Percentiles rank a stretch among this genome's conserved stretches.
Conservation (phyloP, 371 early-diverging fungal species). For the Lichtheimia hyalospora region DNA sequence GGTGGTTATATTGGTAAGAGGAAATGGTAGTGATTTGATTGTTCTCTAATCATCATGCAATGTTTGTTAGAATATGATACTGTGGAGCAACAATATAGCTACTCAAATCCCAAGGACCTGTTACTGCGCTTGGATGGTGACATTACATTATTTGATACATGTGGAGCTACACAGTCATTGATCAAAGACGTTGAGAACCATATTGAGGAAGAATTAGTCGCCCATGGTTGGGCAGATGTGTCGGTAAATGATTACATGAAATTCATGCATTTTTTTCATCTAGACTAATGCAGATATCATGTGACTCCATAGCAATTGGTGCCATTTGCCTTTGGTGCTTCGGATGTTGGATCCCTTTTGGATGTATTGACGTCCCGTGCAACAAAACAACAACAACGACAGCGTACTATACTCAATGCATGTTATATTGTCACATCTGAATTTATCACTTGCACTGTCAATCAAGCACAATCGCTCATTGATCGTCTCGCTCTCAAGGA, state of each 20-base stretch:
- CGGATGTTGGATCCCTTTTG: slow-evolving; percentile 12
- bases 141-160: slow-evolving; percentile 22
- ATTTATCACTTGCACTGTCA: slow-evolving; percentile 11
- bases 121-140: slow-evolving; percentile 14
- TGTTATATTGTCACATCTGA: slow-evolving; percentile 12
- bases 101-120: slow-evolving; percentile 19
- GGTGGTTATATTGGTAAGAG: slow-evolving; percentile 27
- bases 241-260: slow-evolving; percentile 4
- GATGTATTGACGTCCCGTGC: slow-evolving; percentile 9
- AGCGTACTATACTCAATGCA: slow-evolving; percentile 9
- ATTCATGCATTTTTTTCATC: neutral
- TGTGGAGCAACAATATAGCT: slow-evolving; percentile 19
- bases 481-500: slow-evolving; percentile 15
- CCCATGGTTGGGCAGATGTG: slow-evolving; percentile 16
- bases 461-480: slow-evolving; percentile 10
- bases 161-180: slow-evolving; percentile 19
- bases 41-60: no score
- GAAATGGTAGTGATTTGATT: neutral
- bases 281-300: neutral
- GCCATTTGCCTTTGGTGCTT: slow-evolving; percentile 15
- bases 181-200: slow-evolving; percentile 5
- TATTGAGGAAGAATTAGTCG: slow-evolving; percentile 8
- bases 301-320: slow-evolving; percentile 12
- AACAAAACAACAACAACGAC: slow-evolving; percentile 1
- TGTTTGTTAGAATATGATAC: slow-evolving; percentile 29